Evolutionary conservation across 1,284 basidiomycete genomes (phyloP), one percentile per base, ranked within the genome.

Genomic region (Takashimella tepidaria): DNA sequence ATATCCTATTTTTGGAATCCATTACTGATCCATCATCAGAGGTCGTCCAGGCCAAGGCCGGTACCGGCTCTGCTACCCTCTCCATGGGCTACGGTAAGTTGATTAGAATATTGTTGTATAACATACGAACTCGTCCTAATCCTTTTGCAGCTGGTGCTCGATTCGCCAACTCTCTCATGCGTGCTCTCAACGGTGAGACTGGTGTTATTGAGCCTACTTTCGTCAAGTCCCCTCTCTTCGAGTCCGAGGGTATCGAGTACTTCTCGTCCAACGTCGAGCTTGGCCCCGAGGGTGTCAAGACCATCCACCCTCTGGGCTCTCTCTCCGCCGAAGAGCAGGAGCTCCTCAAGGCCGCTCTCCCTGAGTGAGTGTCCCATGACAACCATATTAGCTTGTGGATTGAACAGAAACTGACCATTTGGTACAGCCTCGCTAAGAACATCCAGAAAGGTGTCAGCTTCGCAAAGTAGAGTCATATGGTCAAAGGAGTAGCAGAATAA

Each of bases 381-480:
- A 8, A 16, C 31, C n/a, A n/a, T n/a, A n/a, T n/a, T n/a, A 22
- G 16, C 20, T n/a, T 45, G 20, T 22, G 16, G 20, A 2, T 22
- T n/a, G 24, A 41, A 13, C 10, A 16, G 20, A 12, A 12, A 41
- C 31, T 5, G 12, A 13, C 22, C 44, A 49, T 25, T 41, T 52
- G 21, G 6, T 26, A 24, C 20, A 74, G 74, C 62, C 83, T 95
- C 69, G 88, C 89, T 84, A 92, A 91, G 84, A 96, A 96, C 85
- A 93, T 97, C 70, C 85, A 89, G 78, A 95, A 92, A 85, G 92
- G 91, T 78, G 85, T 83, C 77, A 81, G 83, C 56, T 92, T 95
- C 68, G 87, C 85, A 16, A 45, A 54, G 48, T 57, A 51, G 48
- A 48, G 24, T 16, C 31, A 37, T 8, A 37, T 8, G 16, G 8